Evolutionary conservation across 805 yeast species (phyloP), one percentile per base, ranked within the genome.

Genomic region (Pichia exigua): DNA sequence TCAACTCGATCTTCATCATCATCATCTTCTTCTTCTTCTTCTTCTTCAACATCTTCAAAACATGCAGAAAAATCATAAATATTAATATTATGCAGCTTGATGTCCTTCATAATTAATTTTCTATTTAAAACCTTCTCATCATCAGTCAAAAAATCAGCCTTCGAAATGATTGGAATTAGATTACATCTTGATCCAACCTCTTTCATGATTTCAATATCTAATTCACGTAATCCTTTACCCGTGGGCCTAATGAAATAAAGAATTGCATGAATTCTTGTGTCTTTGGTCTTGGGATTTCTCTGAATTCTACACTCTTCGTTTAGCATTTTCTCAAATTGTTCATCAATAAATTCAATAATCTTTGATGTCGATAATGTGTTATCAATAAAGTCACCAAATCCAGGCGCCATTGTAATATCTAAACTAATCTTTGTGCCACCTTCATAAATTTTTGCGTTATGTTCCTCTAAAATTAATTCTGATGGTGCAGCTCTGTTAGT

Each of bases 241-340:
- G 84, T 76, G 1, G 96, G 91, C 18, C 83, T 75, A 50, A 92
- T 74, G 64, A 92, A 87, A 69, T 89, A 92, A 46, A 92, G 66
- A 60, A 95, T 87, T 28, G 85, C 87, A 70, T 92, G 97, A 45
- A 91, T 83, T 45, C 97, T 74, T 55, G 76, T 69, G 63, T 92
- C 98, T 20, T 63, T 64, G 49, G 73, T 73, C 24, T 58, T 55
- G 2, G 61, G 58, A 15, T 67, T 70, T 69, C 66, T 59, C 54
- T 58, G 89, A 73, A 62, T 76, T 64, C 49, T 87, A 83, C 71
- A 83, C 82, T 69, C 87, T 85, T 64, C 86, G 83, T 70, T 87
- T 87, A 59, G 77, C 75, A 79, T 77, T 74, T 70, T 70, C 75
- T 53, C 83, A 65, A 85, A 85, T 66, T 87, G 92, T 52, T 79